A percentile compares a stretch with the other conserved stretches of the same genome.
Evolutionary conservation across 1,139 yeast species (phyloP).

Genomic region (Hemisphaericaspora xylanilytica): DNA sequence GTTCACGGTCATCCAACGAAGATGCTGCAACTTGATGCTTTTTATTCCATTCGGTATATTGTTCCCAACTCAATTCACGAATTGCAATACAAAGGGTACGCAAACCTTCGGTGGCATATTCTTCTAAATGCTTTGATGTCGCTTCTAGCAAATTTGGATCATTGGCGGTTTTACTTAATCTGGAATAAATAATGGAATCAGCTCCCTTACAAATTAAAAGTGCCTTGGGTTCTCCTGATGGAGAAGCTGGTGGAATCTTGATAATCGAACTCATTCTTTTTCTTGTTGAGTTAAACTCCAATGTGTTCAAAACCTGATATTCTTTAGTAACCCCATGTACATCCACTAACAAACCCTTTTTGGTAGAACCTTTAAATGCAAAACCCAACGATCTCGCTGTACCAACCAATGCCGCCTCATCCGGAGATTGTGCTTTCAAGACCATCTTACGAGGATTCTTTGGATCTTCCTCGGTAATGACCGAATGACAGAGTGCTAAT

Average conservation of each 20-base stretch:
- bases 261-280: constrained; percentile 90
- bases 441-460: constrained; percentile 33
- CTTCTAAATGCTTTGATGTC: constrained; percentile 43
- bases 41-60: constrained; percentile 43
- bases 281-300: constrained; percentile 55
- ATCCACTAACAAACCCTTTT: constrained; percentile 43
- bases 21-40: constrained; percentile 44
- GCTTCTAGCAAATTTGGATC: constrained; percentile 28
- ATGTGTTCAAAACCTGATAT: constrained; percentile 47
- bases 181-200: constrained; percentile 44
- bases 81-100: constrained; percentile 49
- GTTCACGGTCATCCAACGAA: constrained; percentile 43
- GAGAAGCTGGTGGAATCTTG: constrained; percentile 45
- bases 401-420: constrained; percentile 62
- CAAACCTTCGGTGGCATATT: constrained; percentile 48
- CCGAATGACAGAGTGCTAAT: constrained; percentile 60
- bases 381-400: constrained; percentile 58
- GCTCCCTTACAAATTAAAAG: constrained; percentile 50
- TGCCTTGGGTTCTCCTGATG: constrained; percentile 36
- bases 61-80: constrained; percentile 42
- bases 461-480: constrained; percentile 48
- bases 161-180: constrained; percentile 36
- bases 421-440: constrained; percentile 62
- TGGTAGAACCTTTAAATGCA: constrained; percentile 47
- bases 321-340: constrained; percentile 44